phyloP scores from a whole-genome alignment of 1,284 basidiomycete species.

The Wolfiporia cocos region DNA sequence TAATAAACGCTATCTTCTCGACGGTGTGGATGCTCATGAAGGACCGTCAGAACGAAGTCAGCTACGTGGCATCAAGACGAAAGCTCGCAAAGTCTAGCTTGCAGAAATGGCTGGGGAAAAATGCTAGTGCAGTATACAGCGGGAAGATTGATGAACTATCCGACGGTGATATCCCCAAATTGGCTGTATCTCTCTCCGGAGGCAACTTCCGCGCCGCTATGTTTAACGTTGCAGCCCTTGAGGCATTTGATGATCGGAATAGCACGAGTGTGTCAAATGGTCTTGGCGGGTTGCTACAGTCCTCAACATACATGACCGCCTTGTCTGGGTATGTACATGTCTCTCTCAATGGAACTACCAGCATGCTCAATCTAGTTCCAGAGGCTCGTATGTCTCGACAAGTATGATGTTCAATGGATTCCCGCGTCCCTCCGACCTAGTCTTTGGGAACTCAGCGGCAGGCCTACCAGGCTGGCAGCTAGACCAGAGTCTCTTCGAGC shows the following conservation, averaged over 20 bases:
- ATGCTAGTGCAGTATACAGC: background rate
- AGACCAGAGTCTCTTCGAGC: conserved; percentile 1
- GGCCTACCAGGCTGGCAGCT: conserved; percentile 6
- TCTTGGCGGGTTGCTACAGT: conserved; percentile 7
- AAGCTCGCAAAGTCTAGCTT: background rate
- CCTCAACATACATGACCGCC: conserved; percentile 6
- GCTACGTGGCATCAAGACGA: background rate
- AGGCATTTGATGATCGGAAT: conserved; percentile 6
- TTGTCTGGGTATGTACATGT: conserved; percentile 3
- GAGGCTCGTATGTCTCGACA: conserved; percentile 6
- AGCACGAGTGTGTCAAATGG: conserved; percentile 2
- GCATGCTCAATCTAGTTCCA: background rate
- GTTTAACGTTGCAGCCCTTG: conserved; percentile 2
- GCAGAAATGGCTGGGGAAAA: background rate
- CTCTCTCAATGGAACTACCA: background rate
- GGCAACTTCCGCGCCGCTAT: conserved; percentile 6
- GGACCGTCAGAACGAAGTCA: background rate
- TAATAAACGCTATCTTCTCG: background rate
- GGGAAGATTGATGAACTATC: background rate
- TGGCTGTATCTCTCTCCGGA: conserved; percentile 6
- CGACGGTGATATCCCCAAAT: background rate
- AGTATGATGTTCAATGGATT: conserved; percentile 8
- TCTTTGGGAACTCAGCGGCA: conserved; percentile 4
- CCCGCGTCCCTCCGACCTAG: conserved; percentile 1
- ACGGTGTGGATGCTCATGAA: background rate